Evolutionary conservation across 805 yeast species (phyloP), one percentile per base, ranked within the genome.

Genomic region (Metschnikowia colocasiae): DNA sequence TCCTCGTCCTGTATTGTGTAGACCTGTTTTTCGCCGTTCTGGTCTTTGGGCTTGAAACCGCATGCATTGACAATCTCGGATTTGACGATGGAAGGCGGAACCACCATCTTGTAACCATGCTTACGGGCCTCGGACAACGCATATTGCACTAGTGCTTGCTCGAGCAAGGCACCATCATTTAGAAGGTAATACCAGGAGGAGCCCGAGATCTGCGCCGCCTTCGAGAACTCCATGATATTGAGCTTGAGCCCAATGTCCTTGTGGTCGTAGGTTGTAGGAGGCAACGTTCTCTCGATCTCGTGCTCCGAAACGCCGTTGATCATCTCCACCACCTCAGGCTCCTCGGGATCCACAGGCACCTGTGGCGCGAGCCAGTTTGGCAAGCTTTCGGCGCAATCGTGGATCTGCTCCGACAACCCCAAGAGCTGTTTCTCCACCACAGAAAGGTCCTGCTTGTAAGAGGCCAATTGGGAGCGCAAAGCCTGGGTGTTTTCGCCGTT

Each of bases 41-140:
- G 83, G 59, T 94, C 98, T 50, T 95, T 79, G 10, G 99, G 99
- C 59, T 84, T 82, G 69, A 91, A 94, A 0, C 99, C 99, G 71
- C 99, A 94, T 0, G 97, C 97, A 54, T 76, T 71, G 0, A 91
- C 81, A 4, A 88, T 71, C 52, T 87, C 95, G 16, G 81, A 71
- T 54, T 85, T 80, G 2, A 91, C 96, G 13, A 94, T 79, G 0
- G 95, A 79, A 1, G 99, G 99, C 0, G 98, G 97, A 9, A 80
- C 64, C 8, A 83, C 80, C 76, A 85, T 77, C 29, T 65, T 64
- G 67, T 87, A 94, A 0, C 95, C 96, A 8, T 71, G 60, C 39
- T 67, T 57, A 38, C 87, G 69, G 3, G 97, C 96, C 46, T 73
- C 65, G 29, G 77, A 69, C 43, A 92, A 63, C 0, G 95, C 85